Evolutionary conservation across 805 yeast genomes (phyloP), one percentile per base, ranked within the genome.

Genomic region (Metschnikowia peoriensis): DNA sequence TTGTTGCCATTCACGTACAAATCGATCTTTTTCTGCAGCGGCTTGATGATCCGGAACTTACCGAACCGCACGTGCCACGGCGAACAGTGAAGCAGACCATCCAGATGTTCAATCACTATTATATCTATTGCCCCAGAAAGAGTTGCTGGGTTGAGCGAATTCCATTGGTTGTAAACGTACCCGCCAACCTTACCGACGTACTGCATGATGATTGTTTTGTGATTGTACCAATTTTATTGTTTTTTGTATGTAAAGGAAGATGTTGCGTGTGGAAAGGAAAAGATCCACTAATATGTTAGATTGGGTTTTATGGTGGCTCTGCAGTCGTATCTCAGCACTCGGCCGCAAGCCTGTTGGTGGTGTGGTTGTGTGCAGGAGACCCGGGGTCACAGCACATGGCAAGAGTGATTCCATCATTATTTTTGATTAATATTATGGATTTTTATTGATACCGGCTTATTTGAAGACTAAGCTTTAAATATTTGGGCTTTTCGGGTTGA

Each of bases 61-160:
- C 99, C 99, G 71, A 94, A 94, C 51, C 99, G 77, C 38, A 94
- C 90, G 70, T 94, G 99, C 78, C 96, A 94, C 5, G 99, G 99
- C 7, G 97, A 89, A 63, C 98, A 92, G 49, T 88, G 86, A 38
- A 88, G 70, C 28, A 86, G 80, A 38, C 89, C 93, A 65, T 86
- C 84, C 11, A 88, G 88, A 65, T 89, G 96, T 70, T 93, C 97
- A 11, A 94, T 86, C 9, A 92, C 98, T 40, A 94, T 89, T 50
- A 94, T 91, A 69, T 94, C 99, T 67, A 94, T 94, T 17, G 98
- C 99, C 6, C 99, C 99, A 17, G 96, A 85, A 15, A 94, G 78
- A 0, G 99, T 94, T 1, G 98, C 90, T 2, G 99, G 99, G 64
- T 94, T 94, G 59, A 94, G 83, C 28, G 97, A 89, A 59, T 91